A percentile compares a stretch with the other conserved stretches of the same genome.
Evolutionary conservation across 306 rosid genomes (phyloP).

Genomic region (Prinsepia uniflora): DNA sequence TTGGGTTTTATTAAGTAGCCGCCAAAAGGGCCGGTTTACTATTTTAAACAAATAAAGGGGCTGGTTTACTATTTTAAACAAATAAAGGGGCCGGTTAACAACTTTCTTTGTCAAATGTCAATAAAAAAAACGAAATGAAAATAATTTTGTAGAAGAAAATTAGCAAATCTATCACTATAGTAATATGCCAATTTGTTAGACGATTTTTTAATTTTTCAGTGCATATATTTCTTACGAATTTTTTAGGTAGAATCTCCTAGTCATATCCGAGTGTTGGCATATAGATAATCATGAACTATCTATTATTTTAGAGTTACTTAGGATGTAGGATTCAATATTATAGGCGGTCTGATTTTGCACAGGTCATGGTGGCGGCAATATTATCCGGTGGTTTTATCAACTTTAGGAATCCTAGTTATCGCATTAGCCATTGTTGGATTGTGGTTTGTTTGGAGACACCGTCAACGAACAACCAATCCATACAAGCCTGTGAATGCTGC

Average conservation of each 20-base stretch:
- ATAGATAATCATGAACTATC: background rate
- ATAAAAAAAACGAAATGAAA: too few relatives aligned
- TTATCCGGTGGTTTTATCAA: constrained; percentile 36
- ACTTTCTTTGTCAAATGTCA: too few relatives aligned
- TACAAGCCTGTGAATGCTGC: constrained; percentile 69
- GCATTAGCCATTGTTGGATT: constrained; percentile 49
- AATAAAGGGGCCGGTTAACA: background rate
- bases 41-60: background rate
- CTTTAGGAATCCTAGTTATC: constrained; percentile 42
- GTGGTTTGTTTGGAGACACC: constrained; percentile 60
- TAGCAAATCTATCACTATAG: too few relatives aligned
- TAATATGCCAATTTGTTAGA: too few relatives aligned
- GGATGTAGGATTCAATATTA: background rate
- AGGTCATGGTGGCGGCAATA: constrained; percentile 71
- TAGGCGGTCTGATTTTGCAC: constrained; percentile 27
- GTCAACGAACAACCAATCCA: constrained; percentile 40
- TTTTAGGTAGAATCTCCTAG: background rate
- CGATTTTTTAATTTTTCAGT: too few relatives aligned
- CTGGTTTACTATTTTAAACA: background rate
- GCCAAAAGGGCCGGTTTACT: constrained; percentile 10
- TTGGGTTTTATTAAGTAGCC: constrained; percentile 17
- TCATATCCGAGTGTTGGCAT: background rate
- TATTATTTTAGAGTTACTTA: background rate
- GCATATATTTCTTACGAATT: background rate
- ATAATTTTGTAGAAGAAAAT: too few relatives aligned